Evolutionary conservation across 371 early-diverging fungal species (phyloP), one percentile per base, ranked within the genome.

Genomic region (Syncephalastrum sp.): DNA sequence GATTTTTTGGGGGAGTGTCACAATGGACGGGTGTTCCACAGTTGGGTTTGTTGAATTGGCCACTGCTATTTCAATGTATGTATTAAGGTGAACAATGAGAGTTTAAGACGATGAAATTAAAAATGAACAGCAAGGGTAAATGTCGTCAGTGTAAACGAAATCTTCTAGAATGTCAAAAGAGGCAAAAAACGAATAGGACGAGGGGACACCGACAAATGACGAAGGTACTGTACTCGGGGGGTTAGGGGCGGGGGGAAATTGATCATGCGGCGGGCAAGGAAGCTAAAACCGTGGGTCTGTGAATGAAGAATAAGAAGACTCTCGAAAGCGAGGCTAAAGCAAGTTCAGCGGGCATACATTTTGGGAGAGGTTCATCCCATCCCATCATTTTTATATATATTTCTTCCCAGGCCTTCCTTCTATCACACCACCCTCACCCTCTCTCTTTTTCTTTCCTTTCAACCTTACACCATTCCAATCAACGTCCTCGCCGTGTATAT

Each of bases 281-380:
- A 33, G 38, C 38, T 33, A 33, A 33, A 33, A 33, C 8, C 38
- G 38, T 33, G 38, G 38, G 38, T 33, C 38, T 33, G 38, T 33
- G 38, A 33, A 33, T 33, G 10, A 10, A 5, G 38, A 5, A 33
- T 8, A 33, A 33, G 38, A 33, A 33, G 38, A 33, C 6, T 33
- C 16, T 33, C 16, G 10, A 23, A 10, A 21, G n/a, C 50, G 6
- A 23, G 25, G 25, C 24, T 23, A 21, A 25, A 49, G 21, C n/a
- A 49, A 10, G 50, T n/a, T 14, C 25, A 12, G n/a, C 21, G 50
- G n/a, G 50, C 25, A 23, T 42, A 16, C 16, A 53, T 53, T 53
- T 27, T 53, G n/a, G 29, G 42, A 53, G 17, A 42, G 42, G n/a
- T 53, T 24, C 53, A n/a, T 41, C 42, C 19, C 24, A 19, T 42